These are phyloP conservation scores for Ziziphus jujuba DNA, from an alignment of 306 rosid species.

Conservation along the genomic window DNA sequence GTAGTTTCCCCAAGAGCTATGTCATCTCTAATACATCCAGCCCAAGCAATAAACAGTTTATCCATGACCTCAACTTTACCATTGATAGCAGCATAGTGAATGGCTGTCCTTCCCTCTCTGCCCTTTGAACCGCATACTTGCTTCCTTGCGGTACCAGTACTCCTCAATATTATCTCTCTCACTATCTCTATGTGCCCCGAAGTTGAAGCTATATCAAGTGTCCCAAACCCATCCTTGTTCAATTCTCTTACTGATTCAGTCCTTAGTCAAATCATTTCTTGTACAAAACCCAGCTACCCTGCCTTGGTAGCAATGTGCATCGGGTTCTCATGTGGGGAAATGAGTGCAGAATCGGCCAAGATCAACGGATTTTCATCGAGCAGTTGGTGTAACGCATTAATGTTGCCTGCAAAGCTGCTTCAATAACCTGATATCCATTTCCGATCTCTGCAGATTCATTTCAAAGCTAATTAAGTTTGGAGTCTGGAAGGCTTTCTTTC, in stretches of 20 bases:
- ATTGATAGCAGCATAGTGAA: no score
- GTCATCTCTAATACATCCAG: no score
- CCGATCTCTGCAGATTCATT: no score
- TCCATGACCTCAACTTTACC: no score
- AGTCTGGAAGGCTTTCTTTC: no score
- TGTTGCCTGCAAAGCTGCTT: background rate
- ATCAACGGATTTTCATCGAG: background rate
- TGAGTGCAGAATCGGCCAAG: background rate
- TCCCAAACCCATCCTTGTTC: constrained; percentile 2
- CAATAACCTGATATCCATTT: background rate
- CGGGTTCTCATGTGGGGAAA: background rate
- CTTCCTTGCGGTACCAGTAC: no score
- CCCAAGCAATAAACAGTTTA: no score
- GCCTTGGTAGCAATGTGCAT: background rate
- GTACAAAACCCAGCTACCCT: background rate
- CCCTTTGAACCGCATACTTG: no score
- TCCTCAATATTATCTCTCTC: no score
- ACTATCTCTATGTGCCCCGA: background rate
- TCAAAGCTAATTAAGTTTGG: no score
- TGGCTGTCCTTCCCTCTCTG: no score
- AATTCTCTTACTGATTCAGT: background rate
- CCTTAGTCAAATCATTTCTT: background rate
- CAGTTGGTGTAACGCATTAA: background rate
- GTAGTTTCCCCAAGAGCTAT: no score
- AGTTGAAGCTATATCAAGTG: constrained; percentile 3